Percentiles rank a stretch among this genome's conserved stretches.
Evolutionary conservation across 1,284 basidiomycete genomes (phyloP).

Genomic region (Ganoderma lucidum): DNA sequence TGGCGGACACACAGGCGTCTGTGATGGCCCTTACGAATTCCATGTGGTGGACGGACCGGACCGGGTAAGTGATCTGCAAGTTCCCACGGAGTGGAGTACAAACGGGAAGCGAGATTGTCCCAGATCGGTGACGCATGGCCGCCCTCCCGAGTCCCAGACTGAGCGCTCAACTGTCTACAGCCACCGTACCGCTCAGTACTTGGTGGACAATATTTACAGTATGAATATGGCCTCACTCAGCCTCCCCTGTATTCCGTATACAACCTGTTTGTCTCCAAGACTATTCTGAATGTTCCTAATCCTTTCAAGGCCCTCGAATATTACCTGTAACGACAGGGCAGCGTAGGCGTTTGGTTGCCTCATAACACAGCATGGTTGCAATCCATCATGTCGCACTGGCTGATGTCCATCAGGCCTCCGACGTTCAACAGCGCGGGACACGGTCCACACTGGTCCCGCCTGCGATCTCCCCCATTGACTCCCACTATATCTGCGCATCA

Average conservation of each 20-base stretch:
- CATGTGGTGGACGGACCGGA: neutral
- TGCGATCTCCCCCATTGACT: slow-evolving; percentile 4
- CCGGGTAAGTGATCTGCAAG: slow-evolving; percentile 23
- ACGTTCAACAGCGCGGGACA: slow-evolving; percentile 9
- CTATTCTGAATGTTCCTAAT: neutral
- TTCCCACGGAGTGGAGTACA: slow-evolving; percentile 15
- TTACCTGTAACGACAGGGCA: neutral
- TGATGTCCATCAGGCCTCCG: slow-evolving; percentile 27
- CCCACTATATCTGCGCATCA: slow-evolving; percentile 20
- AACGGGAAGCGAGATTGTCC: slow-evolving; percentile 7
- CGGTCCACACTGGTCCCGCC: slow-evolving; percentile 2
- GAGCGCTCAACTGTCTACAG: neutral
- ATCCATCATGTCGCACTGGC: slow-evolving; percentile 34
- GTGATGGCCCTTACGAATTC: neutral
- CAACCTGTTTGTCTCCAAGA: neutral
- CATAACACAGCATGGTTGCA: slow-evolving; percentile 30
- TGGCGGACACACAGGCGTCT: neutral
- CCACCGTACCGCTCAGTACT: neutral
- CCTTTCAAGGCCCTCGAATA: neutral
- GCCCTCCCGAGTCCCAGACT: too few relatives aligned
- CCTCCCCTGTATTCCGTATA: neutral
- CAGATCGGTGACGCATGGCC: neutral
- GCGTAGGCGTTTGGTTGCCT: slow-evolving; percentile 7
- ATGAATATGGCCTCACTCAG: too few relatives aligned
- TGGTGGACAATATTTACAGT: too few relatives aligned